These are phyloP conservation scores for Fusarium drepaniforme DNA, from an alignment of 2,329 filamentous ascomycete genomes.

Conservation along the genomic window DNA sequence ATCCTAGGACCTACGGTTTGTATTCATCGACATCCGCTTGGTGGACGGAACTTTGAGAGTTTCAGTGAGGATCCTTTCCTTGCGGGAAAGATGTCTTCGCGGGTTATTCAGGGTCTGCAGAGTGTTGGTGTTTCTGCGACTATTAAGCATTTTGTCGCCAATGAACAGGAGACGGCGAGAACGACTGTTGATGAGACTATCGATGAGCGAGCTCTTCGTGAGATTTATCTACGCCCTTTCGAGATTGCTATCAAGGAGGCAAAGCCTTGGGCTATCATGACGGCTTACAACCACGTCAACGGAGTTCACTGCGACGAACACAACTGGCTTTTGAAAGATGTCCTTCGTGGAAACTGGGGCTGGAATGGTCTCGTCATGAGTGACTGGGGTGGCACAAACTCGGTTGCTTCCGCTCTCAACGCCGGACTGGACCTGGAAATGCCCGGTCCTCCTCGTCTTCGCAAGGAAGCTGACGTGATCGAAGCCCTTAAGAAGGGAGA, in stretches of 20 bases:
- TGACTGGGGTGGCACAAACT: conserved; percentile 58
- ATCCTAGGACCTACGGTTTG: conserved; percentile 74
- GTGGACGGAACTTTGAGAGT: conserved; percentile 62
- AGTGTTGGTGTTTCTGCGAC: conserved; percentile 56
- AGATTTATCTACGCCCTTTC: conserved; percentile 60
- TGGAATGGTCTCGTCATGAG: conserved; percentile 61
- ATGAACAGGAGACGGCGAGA: conserved; percentile 52
- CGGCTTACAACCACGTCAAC: conserved; percentile 61
- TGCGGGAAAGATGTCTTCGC: conserved; percentile 57
- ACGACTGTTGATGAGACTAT: conserved; percentile 48
- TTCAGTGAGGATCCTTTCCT: conserved; percentile 62
- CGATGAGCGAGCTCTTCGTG: conserved; percentile 46
- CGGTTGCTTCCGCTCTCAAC: conserved; percentile 48
- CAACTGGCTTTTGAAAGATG: conserved; percentile 51
- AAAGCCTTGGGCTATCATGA: conserved; percentile 59
- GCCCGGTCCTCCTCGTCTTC: conserved; percentile 49
- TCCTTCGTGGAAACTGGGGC: conserved; percentile 58
- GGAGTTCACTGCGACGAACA: conserved; percentile 58
- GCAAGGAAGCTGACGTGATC: conserved; percentile 39
- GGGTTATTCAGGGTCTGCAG: conserved; percentile 59
- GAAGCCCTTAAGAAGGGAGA: conserved; percentile 40
- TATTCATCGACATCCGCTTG: conserved; percentile 61
- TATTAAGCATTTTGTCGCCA: conserved; percentile 61
- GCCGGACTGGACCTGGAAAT: conserved; percentile 51
- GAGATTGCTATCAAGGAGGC: conserved; percentile 58